Conservation (phyloP, 106 monocot species). For the Phalaenopsis aphrodite region DNA sequence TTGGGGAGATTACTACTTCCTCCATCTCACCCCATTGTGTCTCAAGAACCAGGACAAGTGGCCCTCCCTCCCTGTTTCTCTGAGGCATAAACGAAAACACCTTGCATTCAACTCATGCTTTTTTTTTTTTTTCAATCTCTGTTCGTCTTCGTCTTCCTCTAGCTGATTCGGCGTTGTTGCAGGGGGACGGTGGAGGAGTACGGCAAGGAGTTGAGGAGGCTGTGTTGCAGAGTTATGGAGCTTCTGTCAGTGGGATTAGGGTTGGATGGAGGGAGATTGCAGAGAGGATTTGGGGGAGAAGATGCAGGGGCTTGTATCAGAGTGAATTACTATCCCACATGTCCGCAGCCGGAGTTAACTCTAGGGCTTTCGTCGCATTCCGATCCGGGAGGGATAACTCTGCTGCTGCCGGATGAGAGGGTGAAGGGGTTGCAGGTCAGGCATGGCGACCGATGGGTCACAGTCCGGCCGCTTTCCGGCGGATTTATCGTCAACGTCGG, state of each 20-base stretch:
- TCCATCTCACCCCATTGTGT: constrained; percentile 12
- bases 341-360: constrained; percentile 49
- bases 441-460: constrained; percentile 27
- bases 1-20: constrained; percentile 42
- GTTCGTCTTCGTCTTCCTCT: too few relatives aligned
- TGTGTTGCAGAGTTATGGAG: constrained; percentile 24
- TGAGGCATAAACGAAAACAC: constrained; percentile 13
- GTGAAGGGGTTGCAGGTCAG: constrained; percentile 40
- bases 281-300: constrained; percentile 24
- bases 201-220: constrained; percentile 19
- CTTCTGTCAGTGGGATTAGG: constrained; percentile 28
- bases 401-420: constrained; percentile 34
- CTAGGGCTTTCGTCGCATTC: constrained; percentile 52
- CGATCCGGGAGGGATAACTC: constrained; percentile 39
- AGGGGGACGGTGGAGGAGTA: constrained; percentile 34
- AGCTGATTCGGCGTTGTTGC: not conserved
- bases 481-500: constrained; percentile 50
- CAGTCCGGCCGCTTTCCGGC: constrained; percentile 22
- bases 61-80: constrained; percentile 18
- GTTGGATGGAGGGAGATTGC: constrained; percentile 11
- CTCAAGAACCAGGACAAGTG: constrained; percentile 16
- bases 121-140: too few relatives aligned
- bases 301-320: constrained; percentile 21
- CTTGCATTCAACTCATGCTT: not conserved
- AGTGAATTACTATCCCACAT: constrained; percentile 47